Base-by-base conservation (phyloP, 257 asterid species). In the Penstemon davidsonii region DNA sequence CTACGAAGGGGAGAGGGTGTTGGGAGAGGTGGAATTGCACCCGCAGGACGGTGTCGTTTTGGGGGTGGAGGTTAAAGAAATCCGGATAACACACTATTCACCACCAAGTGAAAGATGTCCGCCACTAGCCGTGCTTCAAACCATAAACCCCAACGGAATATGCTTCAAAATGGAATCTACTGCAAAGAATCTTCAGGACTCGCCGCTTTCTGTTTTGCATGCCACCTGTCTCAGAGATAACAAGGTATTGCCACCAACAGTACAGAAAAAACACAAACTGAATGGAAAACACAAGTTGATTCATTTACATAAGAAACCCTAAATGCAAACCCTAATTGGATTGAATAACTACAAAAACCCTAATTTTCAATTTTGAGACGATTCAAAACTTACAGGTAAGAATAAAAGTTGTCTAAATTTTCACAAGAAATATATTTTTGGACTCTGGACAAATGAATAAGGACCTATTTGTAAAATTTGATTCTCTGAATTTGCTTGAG, bases 61-160 rank as follows among this genome's bases (percentile, higher is more conserved):
- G 86, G 79, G 59, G 51, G 84, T 75, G 72, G 81, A 73, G 77
- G 64, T 82, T 25, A 83, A 79, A 69, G 95, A 88, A 79, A 81
- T 90, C 64, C 86, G 90, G 81, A 87, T 93, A 64, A 80, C 88
- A 58, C 87, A 88, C 71, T 88, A 72, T 70, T 86, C 97, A 6
- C 81, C 81, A 50, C 80, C 99, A 37, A 93, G 99, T 58, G 97
- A 88, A 83, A 75, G 99, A 77, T 90, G 99, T 73, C 92, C 96
- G 55, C 97, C 99, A 40, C 82, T 93, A 38, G 94, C 99, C 4
- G 97, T 93, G 79, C 87, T 93, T 45, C 95, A 81, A 67, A 90
- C 97, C 0, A 57, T 88, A 15, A 75, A 72, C 58, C 67, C 82
- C 69, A 62, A 79, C 60, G 88, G 88, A 68, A 54, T 79, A 54